phyloP scores from a whole-genome alignment of 495 filamentous ascomycete species.

The Chaetomium tenue region DNA sequence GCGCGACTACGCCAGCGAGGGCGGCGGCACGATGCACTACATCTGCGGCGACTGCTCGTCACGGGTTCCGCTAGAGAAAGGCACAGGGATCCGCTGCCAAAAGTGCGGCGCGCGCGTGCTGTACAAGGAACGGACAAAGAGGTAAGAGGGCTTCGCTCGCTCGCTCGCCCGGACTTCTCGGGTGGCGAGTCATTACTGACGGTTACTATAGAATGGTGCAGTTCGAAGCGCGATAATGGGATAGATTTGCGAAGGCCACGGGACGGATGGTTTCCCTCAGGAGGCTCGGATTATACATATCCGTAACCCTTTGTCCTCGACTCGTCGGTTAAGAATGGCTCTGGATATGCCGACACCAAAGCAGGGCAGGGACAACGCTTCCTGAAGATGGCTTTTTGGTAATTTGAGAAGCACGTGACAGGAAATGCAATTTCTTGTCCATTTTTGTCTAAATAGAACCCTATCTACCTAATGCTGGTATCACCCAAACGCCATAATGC shows the following conservation, averaged over 20 bases:
- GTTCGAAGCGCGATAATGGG: conserved; percentile 88
- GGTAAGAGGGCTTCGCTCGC: conserved; percentile 57
- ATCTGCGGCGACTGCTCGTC: conserved; percentile 90
- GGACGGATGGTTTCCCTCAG: neutral
- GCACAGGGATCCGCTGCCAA: conserved; percentile 88
- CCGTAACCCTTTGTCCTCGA: neutral
- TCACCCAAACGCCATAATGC: conserved; percentile 37
- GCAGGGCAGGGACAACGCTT: neutral
- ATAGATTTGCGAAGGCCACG: neutral
- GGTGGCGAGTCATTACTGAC: conserved; percentile 9
- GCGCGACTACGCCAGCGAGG: conserved; percentile 35
- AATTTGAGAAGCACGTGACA: conserved; percentile 5
- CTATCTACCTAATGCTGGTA: conserved; percentile 40
- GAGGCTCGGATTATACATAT: neutral
- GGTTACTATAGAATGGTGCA: conserved; percentile 78
- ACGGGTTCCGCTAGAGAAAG: conserved; percentile 75
- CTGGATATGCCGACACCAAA: neutral
- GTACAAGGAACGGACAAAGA: conserved; percentile 96
- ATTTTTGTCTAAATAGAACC: neutral
- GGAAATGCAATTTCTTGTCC: neutral
- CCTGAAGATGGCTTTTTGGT: conserved; percentile 21
- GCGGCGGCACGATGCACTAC: conserved; percentile 64
- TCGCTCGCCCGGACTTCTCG: too few species aligned
- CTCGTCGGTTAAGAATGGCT: neutral
- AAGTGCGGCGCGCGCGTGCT: conserved; percentile 94